Base-by-base conservation (phyloP, 371 early-diverging fungal genomes). In the Lichtheimia ramosa region DNA sequence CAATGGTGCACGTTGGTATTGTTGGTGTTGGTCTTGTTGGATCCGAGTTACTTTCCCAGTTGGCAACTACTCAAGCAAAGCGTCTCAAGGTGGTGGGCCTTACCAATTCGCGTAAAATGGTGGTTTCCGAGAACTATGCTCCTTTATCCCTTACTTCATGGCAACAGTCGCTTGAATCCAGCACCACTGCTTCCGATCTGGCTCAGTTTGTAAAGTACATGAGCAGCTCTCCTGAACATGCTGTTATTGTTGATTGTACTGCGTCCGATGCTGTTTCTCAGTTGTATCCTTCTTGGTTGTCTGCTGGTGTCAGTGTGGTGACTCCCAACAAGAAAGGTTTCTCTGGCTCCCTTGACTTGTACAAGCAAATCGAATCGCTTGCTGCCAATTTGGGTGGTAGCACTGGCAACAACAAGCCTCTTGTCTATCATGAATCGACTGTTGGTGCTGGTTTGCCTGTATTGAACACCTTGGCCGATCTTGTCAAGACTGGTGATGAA, bases 261-360 rank as follows among this genome's bases (percentile, higher is more conserved):
- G 86, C 95, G 18, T 87, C 84, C 65, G 89, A 91, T 56, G 61
- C 77, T 14, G 83, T 97, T 8, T 95, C 96, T 34, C 66, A 72
- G 3, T 77, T 76, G 53, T 98, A 98, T 73, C 94, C 95, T 43
- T 49, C 72, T 18, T 95, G 93, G 92, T 78, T 96, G 52, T 64
- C 79, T 55, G 65, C 74, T 48, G 95, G 96, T 20, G 70, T 95
- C 55, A 90, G 91, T 64, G 77, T 98, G 24, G 96, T 96, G 50
- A 97, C 99, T 14, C 96, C 99, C 55, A 98, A 98, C 90, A 98
- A 98, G 79, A 97, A 97, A 84, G 96, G 83, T 4, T 97, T 97
- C 75, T 89, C 93, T 4, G 87, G 91, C 21, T 75, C 84, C 39
- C 54, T 88, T 28, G 65, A 61, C 14, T 75, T 94, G 23, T 96